Conservation (phyloP, 176 grass and related monocot species). For the Pharus latifolius region DNA sequence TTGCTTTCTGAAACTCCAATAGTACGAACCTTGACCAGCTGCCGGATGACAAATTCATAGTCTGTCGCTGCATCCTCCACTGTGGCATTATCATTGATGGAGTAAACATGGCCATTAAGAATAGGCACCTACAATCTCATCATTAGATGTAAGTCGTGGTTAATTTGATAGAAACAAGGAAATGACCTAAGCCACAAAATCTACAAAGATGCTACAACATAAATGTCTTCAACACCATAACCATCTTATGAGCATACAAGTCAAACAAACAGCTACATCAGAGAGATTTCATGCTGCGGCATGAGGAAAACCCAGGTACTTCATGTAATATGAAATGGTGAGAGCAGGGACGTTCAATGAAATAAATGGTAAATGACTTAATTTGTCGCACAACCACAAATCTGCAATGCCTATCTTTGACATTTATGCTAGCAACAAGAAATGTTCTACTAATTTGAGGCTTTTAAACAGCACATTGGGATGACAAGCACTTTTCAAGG, state of each 20-base stretch:
- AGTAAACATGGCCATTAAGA: constrained; percentile 47
- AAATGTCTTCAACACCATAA: neutral
- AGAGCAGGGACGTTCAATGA: neutral
- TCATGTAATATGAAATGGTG: neutral
- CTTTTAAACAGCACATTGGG: neutral
- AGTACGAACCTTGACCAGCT: constrained; percentile 44
- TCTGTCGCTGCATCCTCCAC: constrained; percentile 54
- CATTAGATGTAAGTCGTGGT: neutral
- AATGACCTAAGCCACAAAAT: neutral
- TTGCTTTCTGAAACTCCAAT: constrained; percentile 30
- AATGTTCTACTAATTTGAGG: neutral
- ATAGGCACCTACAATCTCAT: constrained; percentile 42
- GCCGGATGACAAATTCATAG: constrained; percentile 47
- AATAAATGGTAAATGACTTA: neutral
- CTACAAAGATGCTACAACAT: neutral
- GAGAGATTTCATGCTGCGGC: neutral
- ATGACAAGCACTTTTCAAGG: neutral
- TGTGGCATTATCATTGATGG: constrained; percentile 48
- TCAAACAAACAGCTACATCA: neutral
- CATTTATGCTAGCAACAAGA: neutral
- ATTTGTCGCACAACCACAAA: neutral
- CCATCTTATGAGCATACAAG: neutral
- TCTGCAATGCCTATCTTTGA: neutral
- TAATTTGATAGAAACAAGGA: neutral
- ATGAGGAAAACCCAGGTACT: neutral